phyloP scores from a whole-genome alignment of 495 filamentous ascomycete genomes.

The Annulohypoxylon nitens region DNA sequence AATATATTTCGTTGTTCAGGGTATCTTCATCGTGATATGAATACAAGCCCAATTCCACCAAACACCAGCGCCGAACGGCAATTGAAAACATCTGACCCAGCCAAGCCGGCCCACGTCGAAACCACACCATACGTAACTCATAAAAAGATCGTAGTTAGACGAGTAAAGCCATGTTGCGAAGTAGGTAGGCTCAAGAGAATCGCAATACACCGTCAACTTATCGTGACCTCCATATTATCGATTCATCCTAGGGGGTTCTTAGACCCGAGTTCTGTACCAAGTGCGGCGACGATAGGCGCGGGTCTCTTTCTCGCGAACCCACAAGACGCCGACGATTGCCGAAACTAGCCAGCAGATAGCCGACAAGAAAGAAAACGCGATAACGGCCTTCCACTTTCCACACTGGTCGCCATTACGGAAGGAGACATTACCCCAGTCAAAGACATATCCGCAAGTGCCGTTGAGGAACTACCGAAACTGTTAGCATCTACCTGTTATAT shows the following conservation, averaged over 20 bases:
- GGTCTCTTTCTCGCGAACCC: constrained; percentile 55
- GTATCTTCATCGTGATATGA: background rate
- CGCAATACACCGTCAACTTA: too few relatives aligned
- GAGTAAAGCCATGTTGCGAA: too few relatives aligned
- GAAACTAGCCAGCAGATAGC: constrained; percentile 75
- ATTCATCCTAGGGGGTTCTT: too few relatives aligned
- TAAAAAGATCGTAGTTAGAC: too few relatives aligned
- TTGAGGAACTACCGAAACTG: constrained; percentile 46
- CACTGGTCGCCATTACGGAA: constrained; percentile 77
- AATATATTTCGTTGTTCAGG: constrained; percentile 9
- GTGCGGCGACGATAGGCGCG: constrained; percentile 53
- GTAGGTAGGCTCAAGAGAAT: too few relatives aligned
- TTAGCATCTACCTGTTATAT: constrained; percentile 21
- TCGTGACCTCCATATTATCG: too few relatives aligned
- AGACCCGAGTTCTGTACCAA: constrained; percentile 60
- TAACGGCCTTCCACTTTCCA: constrained; percentile 72
- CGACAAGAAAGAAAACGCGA: constrained; percentile 77
- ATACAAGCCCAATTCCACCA: background rate
- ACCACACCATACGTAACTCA: too few relatives aligned
- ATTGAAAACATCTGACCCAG: background rate
- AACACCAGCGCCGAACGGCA: background rate
- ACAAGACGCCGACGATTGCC: constrained; percentile 64
- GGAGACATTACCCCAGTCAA: constrained; percentile 89
- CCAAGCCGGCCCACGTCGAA: background rate
- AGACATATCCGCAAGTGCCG: constrained; percentile 74